Conservation (phyloP, 2,329 filamentous ascomycete species). For the Harringtonia lauricola region DNA sequence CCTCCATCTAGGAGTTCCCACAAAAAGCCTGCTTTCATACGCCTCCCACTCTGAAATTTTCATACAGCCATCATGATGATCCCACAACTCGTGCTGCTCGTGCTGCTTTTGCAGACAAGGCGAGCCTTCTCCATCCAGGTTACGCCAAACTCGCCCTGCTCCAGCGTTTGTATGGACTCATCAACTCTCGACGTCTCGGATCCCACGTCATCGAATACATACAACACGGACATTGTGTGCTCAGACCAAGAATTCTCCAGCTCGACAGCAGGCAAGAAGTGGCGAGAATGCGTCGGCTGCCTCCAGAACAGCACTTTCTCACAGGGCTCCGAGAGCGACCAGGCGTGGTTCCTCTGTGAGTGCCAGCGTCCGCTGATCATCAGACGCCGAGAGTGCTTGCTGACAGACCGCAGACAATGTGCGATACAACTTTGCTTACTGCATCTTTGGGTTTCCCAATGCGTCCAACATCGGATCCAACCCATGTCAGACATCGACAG, state of each 20-base stretch:
- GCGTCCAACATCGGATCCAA: constrained; percentile 30
- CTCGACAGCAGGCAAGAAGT: constrained; percentile 29
- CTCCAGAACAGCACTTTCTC: constrained; percentile 39
- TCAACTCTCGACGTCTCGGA: constrained; percentile 29
- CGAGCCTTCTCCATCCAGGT: constrained; percentile 33
- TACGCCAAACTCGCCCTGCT: constrained; percentile 42
- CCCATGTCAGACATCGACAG: constrained; percentile 38
- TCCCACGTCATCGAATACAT: constrained; percentile 33
- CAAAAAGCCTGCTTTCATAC: too few relatives aligned
- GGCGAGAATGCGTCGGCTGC: constrained; percentile 38
- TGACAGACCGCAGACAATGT: constrained; percentile 33
- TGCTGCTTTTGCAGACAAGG: constrained; percentile 14
- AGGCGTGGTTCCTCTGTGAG: constrained; percentile 46
- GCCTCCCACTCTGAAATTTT: too few relatives aligned
- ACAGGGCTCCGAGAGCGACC: constrained; percentile 37
- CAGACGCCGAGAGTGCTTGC: background rate
- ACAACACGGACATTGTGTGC: constrained; percentile 35
- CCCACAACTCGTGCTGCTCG: constrained; percentile 2
- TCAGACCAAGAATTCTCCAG: constrained; percentile 30
- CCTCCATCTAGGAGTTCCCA: too few relatives aligned
- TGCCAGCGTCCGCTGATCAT: constrained; percentile 3
- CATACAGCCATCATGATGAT: too few relatives aligned
- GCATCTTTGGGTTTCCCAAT: constrained; percentile 41
- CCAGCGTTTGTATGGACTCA: constrained; percentile 37
- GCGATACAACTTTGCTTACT: constrained; percentile 39